phyloP scores from a whole-genome alignment of 805 yeast genomes.

The Zygoascus biomembranicola region DNA sequence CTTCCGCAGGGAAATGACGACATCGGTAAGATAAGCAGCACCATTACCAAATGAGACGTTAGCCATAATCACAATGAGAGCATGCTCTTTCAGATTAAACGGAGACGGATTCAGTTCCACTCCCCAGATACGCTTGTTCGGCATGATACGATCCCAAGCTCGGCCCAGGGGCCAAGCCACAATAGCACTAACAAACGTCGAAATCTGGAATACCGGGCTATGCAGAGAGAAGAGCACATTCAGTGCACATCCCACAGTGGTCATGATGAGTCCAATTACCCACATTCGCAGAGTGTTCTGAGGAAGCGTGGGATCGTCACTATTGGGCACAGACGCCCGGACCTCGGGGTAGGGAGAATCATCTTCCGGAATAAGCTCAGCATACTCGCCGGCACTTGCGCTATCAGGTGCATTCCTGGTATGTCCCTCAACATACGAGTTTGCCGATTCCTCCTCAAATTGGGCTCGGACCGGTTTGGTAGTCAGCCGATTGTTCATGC shows the following conservation, averaged over 20 bases:
- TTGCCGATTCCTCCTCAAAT: neutral
- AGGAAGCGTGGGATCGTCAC: conserved; percentile 42
- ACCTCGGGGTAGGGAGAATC: conserved; percentile 59
- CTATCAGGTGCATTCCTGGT: neutral
- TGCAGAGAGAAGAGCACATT: conserved; percentile 54
- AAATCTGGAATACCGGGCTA: conserved; percentile 44
- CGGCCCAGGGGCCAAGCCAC: conserved; percentile 59
- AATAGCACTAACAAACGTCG: conserved; percentile 49
- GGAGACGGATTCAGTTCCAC: conserved; percentile 50
- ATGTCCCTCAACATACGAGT: neutral
- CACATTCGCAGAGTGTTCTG: conserved; percentile 51
- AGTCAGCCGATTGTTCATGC: neutral
- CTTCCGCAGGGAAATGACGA: conserved; percentile 42
- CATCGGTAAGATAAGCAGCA: conserved; percentile 51
- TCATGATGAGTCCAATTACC: conserved; percentile 43
- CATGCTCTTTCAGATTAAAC: conserved; percentile 57
- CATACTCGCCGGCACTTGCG: conserved; percentile 7
- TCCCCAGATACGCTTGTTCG: conserved; percentile 27
- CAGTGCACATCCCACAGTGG: conserved; percentile 49
- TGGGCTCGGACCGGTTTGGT: neutral
- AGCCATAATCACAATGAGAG: conserved; percentile 47
- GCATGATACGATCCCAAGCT: conserved; percentile 36
- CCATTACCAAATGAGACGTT: conserved; percentile 35
- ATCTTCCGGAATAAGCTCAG: conserved; percentile 17
- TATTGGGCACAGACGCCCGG: conserved; percentile 53